Evolutionary conservation across 805 yeast genomes (phyloP).

Genomic region (Candida maltosa): DNA sequence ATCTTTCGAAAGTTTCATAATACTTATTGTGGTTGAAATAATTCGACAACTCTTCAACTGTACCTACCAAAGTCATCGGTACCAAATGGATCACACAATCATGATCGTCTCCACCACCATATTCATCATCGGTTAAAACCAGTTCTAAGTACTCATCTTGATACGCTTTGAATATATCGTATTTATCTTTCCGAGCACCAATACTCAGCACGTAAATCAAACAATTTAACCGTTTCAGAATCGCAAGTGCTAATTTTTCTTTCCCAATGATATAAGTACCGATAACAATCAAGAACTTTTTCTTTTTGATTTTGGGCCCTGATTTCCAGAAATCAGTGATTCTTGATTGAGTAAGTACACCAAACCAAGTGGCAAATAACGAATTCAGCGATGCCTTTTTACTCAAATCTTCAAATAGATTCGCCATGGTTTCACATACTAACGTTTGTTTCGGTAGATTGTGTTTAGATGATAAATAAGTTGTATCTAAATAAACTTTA

Average conservation of each 20-base stretch:
- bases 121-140: conserved; percentile 17
- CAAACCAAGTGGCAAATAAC: conserved; percentile 30
- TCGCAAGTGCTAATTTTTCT: conserved; percentile 72
- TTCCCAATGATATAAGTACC: conserved; percentile 95
- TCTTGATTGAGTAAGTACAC: conserved; percentile 30
- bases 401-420: conserved; percentile 43
- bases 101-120: conserved; percentile 35
- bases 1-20: conserved; percentile 47
- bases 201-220: conserved; percentile 53
- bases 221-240: conserved; percentile 50
- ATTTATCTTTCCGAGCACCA: conserved; percentile 42
- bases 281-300: conserved; percentile 55
- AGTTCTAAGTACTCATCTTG: conserved; percentile 39
- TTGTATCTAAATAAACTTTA: conserved; percentile 81
- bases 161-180: conserved; percentile 41
- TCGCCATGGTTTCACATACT: conserved; percentile 61
- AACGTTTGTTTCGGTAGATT: conserved; percentile 73
- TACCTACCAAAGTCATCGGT: conserved; percentile 56
- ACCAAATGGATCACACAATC: conserved; percentile 64
- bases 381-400: conserved; percentile 16
- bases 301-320: conserved; percentile 18
- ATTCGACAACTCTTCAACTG: conserved; percentile 41
- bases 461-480: conserved; percentile 74
- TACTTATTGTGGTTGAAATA: conserved; percentile 49
- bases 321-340: conserved; percentile 33